Evolutionary conservation across 2,329 filamentous ascomycete genomes (phyloP).

Genomic region (Exophiala phaeomuriformis): DNA sequence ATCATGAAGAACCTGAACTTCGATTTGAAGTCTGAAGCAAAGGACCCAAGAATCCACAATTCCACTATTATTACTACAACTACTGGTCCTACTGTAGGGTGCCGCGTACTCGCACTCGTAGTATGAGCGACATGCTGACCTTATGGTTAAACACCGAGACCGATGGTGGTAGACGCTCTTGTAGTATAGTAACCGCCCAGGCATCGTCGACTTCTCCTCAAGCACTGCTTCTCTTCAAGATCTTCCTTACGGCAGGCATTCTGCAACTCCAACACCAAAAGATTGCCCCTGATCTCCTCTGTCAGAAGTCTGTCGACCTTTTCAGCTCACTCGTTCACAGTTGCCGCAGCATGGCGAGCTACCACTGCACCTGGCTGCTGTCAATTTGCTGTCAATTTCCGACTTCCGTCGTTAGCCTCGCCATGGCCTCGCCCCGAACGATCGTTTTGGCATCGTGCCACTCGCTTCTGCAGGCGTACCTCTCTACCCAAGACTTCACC

Average conservation of each 20-base stretch:
- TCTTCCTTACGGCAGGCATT: not conserved
- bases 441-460: slow-evolving; percentile 5
- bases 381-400: slow-evolving; percentile 11
- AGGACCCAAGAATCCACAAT: not conserved
- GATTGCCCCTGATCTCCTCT: not conserved
- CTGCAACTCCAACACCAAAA: not conserved
- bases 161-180: too few relatives aligned
- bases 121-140: too few relatives aligned
- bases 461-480: not conserved
- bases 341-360: not conserved
- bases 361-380: slow-evolving; percentile 1
- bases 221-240: too few relatives aligned
- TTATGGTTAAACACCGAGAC: too few relatives aligned
- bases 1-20: not conserved
- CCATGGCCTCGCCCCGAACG: not conserved
- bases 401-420: slow-evolving; percentile 1
- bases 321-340: not conserved
- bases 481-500: not conserved
- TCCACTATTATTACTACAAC: not conserved
- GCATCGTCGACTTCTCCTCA: too few relatives aligned
- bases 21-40: not conserved
- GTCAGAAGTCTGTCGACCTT: not conserved
- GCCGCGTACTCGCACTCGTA: too few relatives aligned
- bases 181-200: too few relatives aligned
- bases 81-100: too few relatives aligned